These are phyloP conservation scores for Cryptosporidium bovis DNA, from an alignment of 169 alveolate genomes.

Conservation along the genomic window DNA sequence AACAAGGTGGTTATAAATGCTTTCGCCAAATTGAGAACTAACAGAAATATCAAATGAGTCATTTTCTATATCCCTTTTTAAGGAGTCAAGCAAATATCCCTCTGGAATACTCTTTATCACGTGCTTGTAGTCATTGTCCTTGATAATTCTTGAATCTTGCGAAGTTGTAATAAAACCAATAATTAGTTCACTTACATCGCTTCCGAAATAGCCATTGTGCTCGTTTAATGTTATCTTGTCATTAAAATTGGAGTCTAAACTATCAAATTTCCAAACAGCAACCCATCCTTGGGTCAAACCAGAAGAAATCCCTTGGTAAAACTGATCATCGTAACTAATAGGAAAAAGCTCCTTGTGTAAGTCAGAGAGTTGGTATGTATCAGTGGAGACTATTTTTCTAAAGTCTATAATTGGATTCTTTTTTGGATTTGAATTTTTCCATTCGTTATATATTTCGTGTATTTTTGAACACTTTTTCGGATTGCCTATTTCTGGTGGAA, in stretches of 20 bases:
- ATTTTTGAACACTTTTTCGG: slow-evolving; percentile 19
- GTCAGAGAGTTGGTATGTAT: slow-evolving; percentile 34
- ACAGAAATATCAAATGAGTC: slow-evolving; percentile 9
- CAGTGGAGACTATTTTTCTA: slow-evolving; percentile 21
- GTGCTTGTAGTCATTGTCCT: slow-evolving; percentile 59
- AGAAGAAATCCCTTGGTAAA: slow-evolving; percentile 52
- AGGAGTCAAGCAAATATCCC: slow-evolving; percentile 10
- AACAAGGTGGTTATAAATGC: slow-evolving; percentile 34
- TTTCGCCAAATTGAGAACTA: slow-evolving; percentile 6
- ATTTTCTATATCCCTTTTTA: slow-evolving; percentile 16
- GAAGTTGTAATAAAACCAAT: slow-evolving; percentile 65
- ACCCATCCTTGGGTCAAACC: slow-evolving; percentile 73
- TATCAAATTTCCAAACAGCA: slow-evolving; percentile 38
- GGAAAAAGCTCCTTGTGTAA: slow-evolving; percentile 67
- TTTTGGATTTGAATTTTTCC: slow-evolving; percentile 27
- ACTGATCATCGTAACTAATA: slow-evolving; percentile 44
- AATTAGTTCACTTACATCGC: slow-evolving; percentile 3
- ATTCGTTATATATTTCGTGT: slow-evolving; percentile 20
- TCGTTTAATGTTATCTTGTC: background rate
- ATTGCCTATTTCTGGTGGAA: slow-evolving; percentile 47
- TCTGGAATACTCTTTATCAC: slow-evolving; percentile 49
- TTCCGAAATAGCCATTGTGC: background rate
- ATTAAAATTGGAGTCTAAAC: too few relatives aligned
- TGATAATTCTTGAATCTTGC: slow-evolving; percentile 46
- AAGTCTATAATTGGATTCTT: slow-evolving; percentile 41